These are phyloP conservation scores for Fraxinus latifolia DNA, from an alignment of 305 asterid genomes.

Conservation along the genomic window DNA sequence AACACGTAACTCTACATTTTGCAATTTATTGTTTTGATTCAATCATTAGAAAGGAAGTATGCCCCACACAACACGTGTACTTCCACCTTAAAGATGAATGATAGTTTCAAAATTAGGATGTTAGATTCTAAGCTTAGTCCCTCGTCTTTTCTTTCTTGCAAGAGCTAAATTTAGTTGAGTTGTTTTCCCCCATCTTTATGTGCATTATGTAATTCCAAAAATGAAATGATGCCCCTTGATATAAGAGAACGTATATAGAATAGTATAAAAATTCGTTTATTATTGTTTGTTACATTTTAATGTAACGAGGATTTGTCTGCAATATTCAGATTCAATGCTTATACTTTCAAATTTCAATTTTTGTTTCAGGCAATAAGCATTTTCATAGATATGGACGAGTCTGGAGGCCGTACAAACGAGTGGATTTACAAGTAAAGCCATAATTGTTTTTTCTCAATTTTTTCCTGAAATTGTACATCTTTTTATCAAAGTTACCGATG, in stretches of 20 bases:
- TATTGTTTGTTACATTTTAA: neutral
- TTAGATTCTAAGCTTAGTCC: neutral
- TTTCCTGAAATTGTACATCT: neutral
- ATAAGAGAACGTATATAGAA: neutral
- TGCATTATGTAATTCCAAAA: neutral
- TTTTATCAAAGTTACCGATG: neutral
- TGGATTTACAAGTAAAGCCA: slow-evolving; percentile 88
- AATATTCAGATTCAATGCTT: neutral
- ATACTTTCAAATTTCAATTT: neutral
- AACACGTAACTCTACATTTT: slow-evolving; percentile 7
- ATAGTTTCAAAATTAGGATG: neutral
- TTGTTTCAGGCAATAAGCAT: slow-evolving; percentile 79
- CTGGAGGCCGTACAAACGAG: slow-evolving; percentile 94
- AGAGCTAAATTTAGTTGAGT: neutral
- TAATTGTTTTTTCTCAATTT: neutral
- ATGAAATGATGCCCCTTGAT: neutral
- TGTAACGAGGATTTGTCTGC: neutral
- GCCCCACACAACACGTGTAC: neutral
- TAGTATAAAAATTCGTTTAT: neutral
- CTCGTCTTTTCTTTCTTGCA: neutral
- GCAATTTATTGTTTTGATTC: neutral
- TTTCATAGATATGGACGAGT: slow-evolving; percentile 91
- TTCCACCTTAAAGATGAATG: neutral
- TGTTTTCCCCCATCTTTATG: neutral
- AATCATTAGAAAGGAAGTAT: neutral